Conservation (phyloP, 768 basidiomycete species). For the Chalciporus piperatus region DNA sequence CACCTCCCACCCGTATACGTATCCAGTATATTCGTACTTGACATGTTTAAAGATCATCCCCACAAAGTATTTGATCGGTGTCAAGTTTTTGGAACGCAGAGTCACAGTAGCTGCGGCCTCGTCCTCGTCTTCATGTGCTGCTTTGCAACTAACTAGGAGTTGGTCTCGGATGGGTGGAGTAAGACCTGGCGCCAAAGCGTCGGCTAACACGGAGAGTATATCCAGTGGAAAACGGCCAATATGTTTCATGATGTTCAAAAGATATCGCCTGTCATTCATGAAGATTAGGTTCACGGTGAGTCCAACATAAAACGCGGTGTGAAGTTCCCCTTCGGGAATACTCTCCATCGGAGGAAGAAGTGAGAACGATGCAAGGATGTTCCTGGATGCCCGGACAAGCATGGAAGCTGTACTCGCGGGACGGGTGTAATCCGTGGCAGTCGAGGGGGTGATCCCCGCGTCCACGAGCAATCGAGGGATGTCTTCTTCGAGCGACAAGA, state of each 20-base stretch:
- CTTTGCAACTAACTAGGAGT: conserved; percentile 32
- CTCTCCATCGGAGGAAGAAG: conserved; percentile 17
- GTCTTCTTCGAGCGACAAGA: conserved; percentile 36
- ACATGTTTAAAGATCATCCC: conserved; percentile 47
- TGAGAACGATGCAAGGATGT: conserved; percentile 36
- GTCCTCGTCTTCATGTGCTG: conserved; percentile 31
- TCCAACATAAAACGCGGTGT: conserved; percentile 35
- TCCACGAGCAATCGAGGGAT: conserved; percentile 31
- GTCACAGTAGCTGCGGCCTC: conserved; percentile 24
- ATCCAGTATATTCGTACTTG: conserved; percentile 40
- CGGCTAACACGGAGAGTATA: conserved; percentile 39
- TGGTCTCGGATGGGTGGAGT: conserved; percentile 17
- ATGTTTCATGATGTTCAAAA: conserved; percentile 32
- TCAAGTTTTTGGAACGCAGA: conserved; percentile 23
- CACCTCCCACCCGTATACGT: conserved; percentile 52
- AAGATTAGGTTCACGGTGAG: conserved; percentile 40
- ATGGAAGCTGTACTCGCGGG: conserved; percentile 35
- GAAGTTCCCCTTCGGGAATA: conserved; percentile 32
- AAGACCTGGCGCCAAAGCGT: conserved; percentile 37
- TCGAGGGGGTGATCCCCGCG: conserved; percentile 21
- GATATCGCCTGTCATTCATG: conserved; percentile 30
- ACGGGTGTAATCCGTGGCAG: conserved; percentile 20
- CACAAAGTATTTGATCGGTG: conserved; percentile 41
- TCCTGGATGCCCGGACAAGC: conserved; percentile 40
- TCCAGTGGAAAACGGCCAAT: conserved; percentile 41